Evolutionary conservation across 768 basidiomycete genomes (phyloP).

Genomic region (Suillus brevipes): DNA sequence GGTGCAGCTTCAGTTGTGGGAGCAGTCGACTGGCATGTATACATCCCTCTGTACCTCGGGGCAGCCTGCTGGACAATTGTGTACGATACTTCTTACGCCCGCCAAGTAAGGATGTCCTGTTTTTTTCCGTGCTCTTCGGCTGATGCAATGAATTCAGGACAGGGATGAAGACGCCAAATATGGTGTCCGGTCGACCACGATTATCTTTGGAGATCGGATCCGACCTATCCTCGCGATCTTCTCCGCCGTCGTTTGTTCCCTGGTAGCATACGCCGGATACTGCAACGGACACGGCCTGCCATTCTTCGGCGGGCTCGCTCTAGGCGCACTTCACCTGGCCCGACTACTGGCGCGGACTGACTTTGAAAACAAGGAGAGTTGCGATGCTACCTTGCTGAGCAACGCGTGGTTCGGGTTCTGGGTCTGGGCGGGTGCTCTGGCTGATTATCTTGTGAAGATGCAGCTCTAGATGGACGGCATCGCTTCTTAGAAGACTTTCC

Average conservation of each 20-base stretch:
- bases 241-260: slow-evolving; percentile 51
- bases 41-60: neutral
- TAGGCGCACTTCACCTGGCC: neutral
- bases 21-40: neutral
- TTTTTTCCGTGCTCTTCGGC: slow-evolving; percentile 33
- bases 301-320: neutral
- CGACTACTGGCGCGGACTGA: neutral
- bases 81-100: neutral
- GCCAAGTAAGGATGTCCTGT: neutral
- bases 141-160: slow-evolving; percentile 66
- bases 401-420: slow-evolving; percentile 2
- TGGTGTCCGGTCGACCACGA: slow-evolving; percentile 76
- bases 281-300: slow-evolving; percentile 41
- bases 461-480: neutral
- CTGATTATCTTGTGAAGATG: neutral
- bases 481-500: neutral
- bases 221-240: slow-evolving; percentile 56
- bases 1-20: neutral
- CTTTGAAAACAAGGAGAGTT: slow-evolving; percentile 1
- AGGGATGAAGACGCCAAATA: slow-evolving; percentile 69
- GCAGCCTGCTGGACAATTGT: neutral
- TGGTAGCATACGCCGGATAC: slow-evolving; percentile 49
- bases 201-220: slow-evolving; percentile 65
- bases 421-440: neutral
- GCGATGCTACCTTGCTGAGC: neutral